Conservation (phyloP, 768 basidiomycete genomes). For the Hericium coralloides region DNA sequence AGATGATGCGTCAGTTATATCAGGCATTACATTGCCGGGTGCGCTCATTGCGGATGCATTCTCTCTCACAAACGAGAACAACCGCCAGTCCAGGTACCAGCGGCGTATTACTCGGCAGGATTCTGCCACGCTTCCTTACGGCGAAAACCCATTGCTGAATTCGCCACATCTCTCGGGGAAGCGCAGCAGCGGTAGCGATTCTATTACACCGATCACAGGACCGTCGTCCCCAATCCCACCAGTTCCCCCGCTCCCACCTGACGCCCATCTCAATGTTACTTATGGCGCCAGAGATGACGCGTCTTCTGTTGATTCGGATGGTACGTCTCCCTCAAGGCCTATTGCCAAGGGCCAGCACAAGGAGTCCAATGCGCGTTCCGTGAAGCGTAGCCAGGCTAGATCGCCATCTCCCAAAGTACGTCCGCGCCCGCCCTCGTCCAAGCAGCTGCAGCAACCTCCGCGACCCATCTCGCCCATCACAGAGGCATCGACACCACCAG, state of each 20-base stretch:
- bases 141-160: not conserved
- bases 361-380: too few species aligned
- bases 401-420: too few species aligned
- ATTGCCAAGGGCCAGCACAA: too few species aligned
- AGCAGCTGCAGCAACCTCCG: not conserved
- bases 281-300: not conserved
- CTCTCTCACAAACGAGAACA: constrained; percentile 1
- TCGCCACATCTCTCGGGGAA: not conserved
- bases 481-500: not conserved
- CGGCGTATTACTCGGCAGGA: constrained; percentile 10
- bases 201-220: not conserved
- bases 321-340: too few species aligned
- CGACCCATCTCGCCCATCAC: constrained; percentile 1
- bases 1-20: constrained; percentile 6
- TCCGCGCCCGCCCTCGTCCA: not conserved
- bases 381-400: too few species aligned
- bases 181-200: not conserved
- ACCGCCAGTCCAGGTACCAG: constrained; percentile 4
- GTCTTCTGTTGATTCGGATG: not conserved
- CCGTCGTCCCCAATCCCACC: not conserved
- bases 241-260: constrained; percentile 1
- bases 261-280: not conserved
- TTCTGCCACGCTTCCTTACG: constrained; percentile 11
- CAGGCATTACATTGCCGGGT: constrained; percentile 11
- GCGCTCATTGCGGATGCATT: constrained; percentile 4